A percentile compares a stretch with the other conserved stretches of the same genome.
phyloP scores from a whole-genome alignment of 305 asterid genomes.

The Rubia occidens region DNA sequence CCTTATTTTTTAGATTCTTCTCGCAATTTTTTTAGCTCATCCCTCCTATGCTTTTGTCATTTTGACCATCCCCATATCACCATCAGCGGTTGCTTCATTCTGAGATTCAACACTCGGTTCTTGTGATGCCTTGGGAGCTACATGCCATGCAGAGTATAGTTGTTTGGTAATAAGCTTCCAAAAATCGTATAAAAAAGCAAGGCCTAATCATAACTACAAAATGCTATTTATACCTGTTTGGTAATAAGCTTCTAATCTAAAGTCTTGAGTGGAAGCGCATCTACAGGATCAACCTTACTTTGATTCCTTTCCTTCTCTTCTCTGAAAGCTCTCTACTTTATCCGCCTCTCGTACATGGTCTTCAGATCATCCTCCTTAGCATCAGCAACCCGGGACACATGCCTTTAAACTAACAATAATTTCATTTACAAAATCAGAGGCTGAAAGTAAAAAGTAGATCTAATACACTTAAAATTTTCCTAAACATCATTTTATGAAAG shows the following conservation, averaged over 20 bases:
- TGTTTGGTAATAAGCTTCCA: constrained; percentile 53
- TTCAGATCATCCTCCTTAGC: constrained; percentile 68
- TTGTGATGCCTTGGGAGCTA: constrained; percentile 35
- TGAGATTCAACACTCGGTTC: constrained; percentile 33
- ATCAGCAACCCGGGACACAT: constrained; percentile 72
- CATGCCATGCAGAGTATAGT: constrained; percentile 11
- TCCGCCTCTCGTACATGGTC: constrained; percentile 56
- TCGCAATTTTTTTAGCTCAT: constrained; percentile 57
- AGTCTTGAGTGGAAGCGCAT: constrained; percentile 83
- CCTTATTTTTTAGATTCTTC: constrained; percentile 67
- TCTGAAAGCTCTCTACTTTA: constrained; percentile 39
- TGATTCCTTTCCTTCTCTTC: constrained; percentile 37
- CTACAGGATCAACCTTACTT: constrained; percentile 73
- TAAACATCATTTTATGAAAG: background rate
- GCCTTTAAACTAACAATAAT: constrained; percentile 23
- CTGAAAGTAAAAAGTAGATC: background rate
- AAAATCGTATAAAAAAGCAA: too few species aligned
- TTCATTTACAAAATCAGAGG: background rate
- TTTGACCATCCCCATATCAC: constrained; percentile 30
- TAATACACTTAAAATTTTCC: background rate
- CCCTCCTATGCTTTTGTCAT: constrained; percentile 65
- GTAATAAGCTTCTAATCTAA: constrained; percentile 58
- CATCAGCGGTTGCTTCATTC: constrained; percentile 27
- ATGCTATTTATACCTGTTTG: constrained; percentile 36
- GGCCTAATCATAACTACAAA: background rate